Conservation (phyloP, 345 rosid genomes). For the Psidium friedrichsthalianum region DNA sequence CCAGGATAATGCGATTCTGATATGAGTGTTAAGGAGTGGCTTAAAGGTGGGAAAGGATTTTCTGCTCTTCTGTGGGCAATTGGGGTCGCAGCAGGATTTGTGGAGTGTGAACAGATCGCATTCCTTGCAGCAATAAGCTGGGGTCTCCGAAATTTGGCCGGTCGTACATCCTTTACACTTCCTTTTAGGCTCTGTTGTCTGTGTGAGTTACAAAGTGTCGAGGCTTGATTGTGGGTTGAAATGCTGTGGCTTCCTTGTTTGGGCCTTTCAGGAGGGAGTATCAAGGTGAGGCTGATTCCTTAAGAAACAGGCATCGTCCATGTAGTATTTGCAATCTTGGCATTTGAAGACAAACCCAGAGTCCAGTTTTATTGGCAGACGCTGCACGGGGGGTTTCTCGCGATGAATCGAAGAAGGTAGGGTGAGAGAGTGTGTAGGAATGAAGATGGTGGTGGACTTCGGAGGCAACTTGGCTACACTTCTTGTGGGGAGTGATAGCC, state of each 20-base stretch:
- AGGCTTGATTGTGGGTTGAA: background rate
- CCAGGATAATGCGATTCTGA: background rate
- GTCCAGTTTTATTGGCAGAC: background rate
- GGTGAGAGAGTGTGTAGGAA: constrained; percentile 11
- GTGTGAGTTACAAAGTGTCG: background rate
- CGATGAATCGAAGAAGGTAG: background rate
- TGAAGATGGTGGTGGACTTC: constrained; percentile 7
- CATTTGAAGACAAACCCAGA: constrained; percentile 6
- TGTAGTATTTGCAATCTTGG: constrained; percentile 1
- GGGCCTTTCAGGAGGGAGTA: background rate
- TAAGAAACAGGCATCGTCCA: constrained; percentile 4
- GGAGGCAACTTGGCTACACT: constrained; percentile 6
- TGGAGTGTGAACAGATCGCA: background rate
- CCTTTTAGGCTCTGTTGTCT: background rate
- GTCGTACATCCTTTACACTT: background rate
- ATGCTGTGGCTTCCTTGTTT: background rate
- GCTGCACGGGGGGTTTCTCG: background rate
- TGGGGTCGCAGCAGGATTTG: constrained; percentile 1
- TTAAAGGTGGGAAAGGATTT: background rate
- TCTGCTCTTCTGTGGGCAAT: background rate
- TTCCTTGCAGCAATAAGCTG: constrained; percentile 1
- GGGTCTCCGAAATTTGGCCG: background rate
- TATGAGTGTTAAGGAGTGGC: background rate
- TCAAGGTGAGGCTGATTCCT: background rate
- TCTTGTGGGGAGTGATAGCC: constrained; percentile 7